A percentile compares a stretch with the other conserved stretches of the same genome.
phyloP scores from a whole-genome alignment of 179 eudicot genomes.

The Pouteria campechiana region DNA sequence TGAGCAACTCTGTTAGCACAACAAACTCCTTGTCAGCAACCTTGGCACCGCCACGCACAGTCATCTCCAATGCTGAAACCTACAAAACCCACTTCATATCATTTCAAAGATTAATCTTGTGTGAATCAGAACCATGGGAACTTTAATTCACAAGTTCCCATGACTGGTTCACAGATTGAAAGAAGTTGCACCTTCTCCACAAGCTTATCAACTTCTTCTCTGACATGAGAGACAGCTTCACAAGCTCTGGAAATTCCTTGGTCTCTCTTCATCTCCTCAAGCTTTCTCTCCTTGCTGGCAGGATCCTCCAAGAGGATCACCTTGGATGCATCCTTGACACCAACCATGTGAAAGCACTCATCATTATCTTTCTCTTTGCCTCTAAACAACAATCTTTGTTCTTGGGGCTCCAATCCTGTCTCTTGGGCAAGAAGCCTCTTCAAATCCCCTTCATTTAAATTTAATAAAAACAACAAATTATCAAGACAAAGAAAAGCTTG shows the following conservation, averaged over 20 bases:
- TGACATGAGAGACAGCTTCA: conserved; percentile 41
- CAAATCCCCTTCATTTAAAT: conserved; percentile 33
- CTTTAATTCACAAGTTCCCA: too few species aligned
- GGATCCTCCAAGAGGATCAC: conserved; percentile 47
- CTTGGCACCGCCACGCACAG: conserved; percentile 31
- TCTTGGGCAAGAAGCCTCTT: conserved; percentile 35
- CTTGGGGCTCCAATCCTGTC: conserved; percentile 39
- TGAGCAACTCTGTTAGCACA: conserved; percentile 46
- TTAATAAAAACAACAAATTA: background rate
- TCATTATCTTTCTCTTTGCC: conserved; percentile 51
- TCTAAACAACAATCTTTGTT: conserved; percentile 42
- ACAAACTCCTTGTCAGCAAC: conserved; percentile 49
- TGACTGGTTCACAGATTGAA: too few species aligned
- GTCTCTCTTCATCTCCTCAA: conserved; percentile 39
- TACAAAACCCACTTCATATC: conserved; percentile 3
- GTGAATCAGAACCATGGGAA: too few species aligned
- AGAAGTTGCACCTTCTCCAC: conserved; percentile 30
- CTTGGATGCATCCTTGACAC: conserved; percentile 52
- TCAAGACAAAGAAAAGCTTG: too few species aligned
- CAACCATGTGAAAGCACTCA: conserved; percentile 42
- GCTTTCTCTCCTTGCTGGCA: conserved; percentile 27
- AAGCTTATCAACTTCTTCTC: conserved; percentile 50
- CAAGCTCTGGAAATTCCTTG: conserved; percentile 24
- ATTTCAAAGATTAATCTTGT: too few species aligned
- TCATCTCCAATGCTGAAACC: conserved; percentile 40